Evolutionary conservation across 768 basidiomycete genomes (phyloP), one percentile per base, ranked within the genome.

Genomic region (Pseudohyphozyma bogoriensis): DNA sequence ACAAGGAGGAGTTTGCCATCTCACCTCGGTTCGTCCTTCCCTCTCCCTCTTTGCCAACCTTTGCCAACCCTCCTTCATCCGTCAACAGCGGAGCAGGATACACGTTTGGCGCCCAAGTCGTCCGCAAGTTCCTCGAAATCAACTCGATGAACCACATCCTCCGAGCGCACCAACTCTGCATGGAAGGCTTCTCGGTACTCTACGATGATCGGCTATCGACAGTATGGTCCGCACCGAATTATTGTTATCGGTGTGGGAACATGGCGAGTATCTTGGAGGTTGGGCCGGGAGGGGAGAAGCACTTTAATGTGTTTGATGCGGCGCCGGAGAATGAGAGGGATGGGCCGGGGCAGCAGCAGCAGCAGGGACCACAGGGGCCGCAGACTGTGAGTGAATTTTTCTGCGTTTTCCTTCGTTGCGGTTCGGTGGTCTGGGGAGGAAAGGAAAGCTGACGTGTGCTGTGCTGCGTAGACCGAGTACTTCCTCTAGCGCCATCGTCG

Each of bases 1-100:
- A 99, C 74, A 99, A 97, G 74, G 95, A 97, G 74, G 95, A 97
- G 71, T 99, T 97, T 73, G 93, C 95, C 32, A 97, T 99, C 75
- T 95, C 91, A 61, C 93, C 93, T 59, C 83, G 93, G 91, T 93
- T 65, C 58, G 81, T 75, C 16, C 36, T 33, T 33, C 15, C 65
- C 47, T 58, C 40, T 61, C 36, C 37, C n/a, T 49, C 54, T 51
- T 40, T 37, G 53, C 64, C 7, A 22, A 18, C 22, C 55, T 56
- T 55, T 39, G 49, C 58, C 59, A 29, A 56, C 61, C 50, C 18
- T 12, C 9, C 39, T 42, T 35, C 24, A 36, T 44, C 45, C 56
- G 68, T 42, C 32, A 22, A 22, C 75, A 95, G 93, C 64, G 95
- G 95, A 40, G 95, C 95, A 2, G 95, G 95, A 7, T 99, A 97